Conservation (phyloP, 2,329 filamentous ascomycete species). For the Dactylellina haptotyla region DNA sequence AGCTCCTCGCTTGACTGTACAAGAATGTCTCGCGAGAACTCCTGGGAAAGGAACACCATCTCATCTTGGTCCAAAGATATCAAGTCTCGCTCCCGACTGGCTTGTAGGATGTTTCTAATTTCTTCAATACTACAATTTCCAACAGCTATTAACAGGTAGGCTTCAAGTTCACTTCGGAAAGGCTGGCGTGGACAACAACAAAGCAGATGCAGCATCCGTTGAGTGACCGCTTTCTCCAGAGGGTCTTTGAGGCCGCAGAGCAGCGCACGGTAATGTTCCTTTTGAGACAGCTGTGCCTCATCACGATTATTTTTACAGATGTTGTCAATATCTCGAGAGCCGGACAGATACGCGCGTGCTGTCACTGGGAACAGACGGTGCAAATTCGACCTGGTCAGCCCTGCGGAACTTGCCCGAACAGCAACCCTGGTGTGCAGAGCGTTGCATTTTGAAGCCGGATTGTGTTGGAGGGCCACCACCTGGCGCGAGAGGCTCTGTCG, state of each 20-base stretch:
- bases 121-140: neutral
- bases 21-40: neutral
- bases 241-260: neutral
- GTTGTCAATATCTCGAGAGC: no score
- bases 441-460: slow-evolving; percentile 23
- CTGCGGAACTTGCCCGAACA: no score
- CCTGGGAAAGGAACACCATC: neutral
- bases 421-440: neutral
- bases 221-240: neutral
- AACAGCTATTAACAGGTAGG: neutral
- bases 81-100: neutral
- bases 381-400: no score
- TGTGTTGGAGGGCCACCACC: slow-evolving; percentile 14
- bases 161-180: neutral
- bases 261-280: neutral
- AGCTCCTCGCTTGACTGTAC: no score
- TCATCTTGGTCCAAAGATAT: neutral
- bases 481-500: neutral
- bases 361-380: no score
- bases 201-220: neutral
- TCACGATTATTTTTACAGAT: no score
- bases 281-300: no score
- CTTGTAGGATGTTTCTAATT: neutral
- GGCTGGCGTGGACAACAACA: neutral
- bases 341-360: no score